Conservation (phyloP, 2,329 filamentous ascomycete species). For the Diplocarpon rosae region DNA sequence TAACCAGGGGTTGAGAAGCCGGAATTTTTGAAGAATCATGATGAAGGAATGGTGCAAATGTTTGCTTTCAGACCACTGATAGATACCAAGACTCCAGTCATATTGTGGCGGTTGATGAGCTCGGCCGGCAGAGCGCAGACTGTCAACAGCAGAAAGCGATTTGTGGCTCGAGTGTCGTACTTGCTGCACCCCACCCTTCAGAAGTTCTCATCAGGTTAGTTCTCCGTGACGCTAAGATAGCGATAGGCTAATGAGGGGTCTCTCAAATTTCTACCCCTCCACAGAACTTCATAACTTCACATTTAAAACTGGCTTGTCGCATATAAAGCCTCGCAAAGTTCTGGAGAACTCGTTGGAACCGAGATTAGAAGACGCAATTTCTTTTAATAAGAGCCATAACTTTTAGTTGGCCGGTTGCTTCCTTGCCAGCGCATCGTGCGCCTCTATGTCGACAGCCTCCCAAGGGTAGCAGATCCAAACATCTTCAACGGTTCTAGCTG, state of each 20-base stretch:
- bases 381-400: not conserved
- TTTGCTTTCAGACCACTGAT: not conserved
- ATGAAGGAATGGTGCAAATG: not conserved
- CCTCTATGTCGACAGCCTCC: conserved; percentile 90
- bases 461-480: conserved; percentile 99
- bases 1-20: not conserved
- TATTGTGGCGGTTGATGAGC: not conserved
- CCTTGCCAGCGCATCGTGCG: conserved; percentile 65
- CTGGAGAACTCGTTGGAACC: no score
- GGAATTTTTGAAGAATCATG: not conserved
- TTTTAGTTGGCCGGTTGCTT: conserved; percentile 13
- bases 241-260: not conserved
- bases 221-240: conserved; percentile 1
- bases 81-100: not conserved
- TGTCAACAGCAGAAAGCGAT: not conserved
- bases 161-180: conserved; percentile 3
- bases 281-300: no score
- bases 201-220: not conserved
- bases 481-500: conserved; percentile 80
- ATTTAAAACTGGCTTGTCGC: no score
- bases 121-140: not conserved
- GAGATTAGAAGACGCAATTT: not conserved
- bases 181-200: not conserved
- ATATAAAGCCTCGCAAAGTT: no score
- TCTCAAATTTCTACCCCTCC: not conserved